A percentile compares a stretch with the other conserved stretches of the same genome.
Evolutionary conservation across 202 grass and related monocot species (phyloP).

Genomic region (Saccharum hybrid): DNA sequence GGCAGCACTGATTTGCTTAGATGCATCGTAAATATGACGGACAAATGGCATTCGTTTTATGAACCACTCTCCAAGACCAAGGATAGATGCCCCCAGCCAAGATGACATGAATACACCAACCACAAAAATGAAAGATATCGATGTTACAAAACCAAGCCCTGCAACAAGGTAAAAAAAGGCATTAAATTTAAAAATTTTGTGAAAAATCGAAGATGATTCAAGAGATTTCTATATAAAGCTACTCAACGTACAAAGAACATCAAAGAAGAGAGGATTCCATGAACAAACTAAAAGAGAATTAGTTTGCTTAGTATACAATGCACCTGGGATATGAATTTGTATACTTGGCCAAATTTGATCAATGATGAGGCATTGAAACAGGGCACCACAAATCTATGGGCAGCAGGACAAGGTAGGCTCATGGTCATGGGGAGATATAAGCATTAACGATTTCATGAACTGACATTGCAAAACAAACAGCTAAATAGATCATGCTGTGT

Average conservation of each 20-base stretch:
- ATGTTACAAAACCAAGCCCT: conserved; percentile 92
- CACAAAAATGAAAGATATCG: conserved; percentile 82
- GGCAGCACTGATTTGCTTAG: conserved; percentile 89
- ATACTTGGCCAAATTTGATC: neutral
- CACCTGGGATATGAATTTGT: neutral
- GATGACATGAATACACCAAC: conserved; percentile 92
- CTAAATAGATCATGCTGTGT: neutral
- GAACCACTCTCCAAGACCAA: conserved; percentile 82
- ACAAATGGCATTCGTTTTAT: conserved; percentile 89
- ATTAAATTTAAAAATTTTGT: conserved; percentile 11
- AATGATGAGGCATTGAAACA: neutral
- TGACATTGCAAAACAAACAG: conserved; percentile 5
- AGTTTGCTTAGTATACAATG: neutral
- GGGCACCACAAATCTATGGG: neutral
- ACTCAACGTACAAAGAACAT: conserved; percentile 2
- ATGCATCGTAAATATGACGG: conserved; percentile 86
- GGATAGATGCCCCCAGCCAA: conserved; percentile 77
- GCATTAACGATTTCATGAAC: conserved; percentile 22
- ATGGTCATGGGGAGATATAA: conserved; percentile 20
- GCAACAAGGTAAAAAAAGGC: conserved; percentile 12
- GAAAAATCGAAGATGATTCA: neutral
- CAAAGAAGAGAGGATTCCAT: neutral
- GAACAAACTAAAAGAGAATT: neutral
- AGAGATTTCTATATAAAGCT: neutral
- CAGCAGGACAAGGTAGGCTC: neutral